These are phyloP conservation scores for Raffaelea albimanens DNA, from an alignment of 2,329 filamentous ascomycete genomes.

Conservation along the genomic window DNA sequence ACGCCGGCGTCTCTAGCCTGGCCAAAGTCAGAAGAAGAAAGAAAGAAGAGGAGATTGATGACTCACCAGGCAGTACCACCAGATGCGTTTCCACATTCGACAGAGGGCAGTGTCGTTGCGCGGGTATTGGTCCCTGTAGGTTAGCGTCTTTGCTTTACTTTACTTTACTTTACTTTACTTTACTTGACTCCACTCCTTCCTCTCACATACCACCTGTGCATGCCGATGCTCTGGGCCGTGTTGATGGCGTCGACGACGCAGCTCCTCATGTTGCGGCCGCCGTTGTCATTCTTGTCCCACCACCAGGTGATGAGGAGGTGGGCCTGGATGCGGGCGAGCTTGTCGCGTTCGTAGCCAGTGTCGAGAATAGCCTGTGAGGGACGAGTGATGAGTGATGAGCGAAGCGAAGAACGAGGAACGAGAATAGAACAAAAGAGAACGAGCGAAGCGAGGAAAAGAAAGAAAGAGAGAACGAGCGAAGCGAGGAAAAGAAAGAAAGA, in stretches of 20 bases:
- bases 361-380: too few species aligned
- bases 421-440: too few species aligned
- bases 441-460: too few species aligned
- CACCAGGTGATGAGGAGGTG: slow-evolving; percentile 11
- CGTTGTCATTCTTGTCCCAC: slow-evolving; percentile 13
- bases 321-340: slow-evolving; percentile 8
- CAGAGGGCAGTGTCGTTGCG: neutral
- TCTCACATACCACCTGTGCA: slow-evolving; percentile 11
- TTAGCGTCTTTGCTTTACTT: neutral
- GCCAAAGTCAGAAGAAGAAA: too few species aligned
- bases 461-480: too few species aligned
- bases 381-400: too few species aligned
- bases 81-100: slow-evolving; percentile 10
- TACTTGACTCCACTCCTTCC: neutral
- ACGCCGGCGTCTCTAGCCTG: slow-evolving; percentile 11
- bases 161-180: neutral
- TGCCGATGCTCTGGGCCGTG: slow-evolving; percentile 13
- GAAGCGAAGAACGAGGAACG: too few species aligned
- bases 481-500: too few species aligned
- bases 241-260: slow-evolving; percentile 11
- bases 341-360: slow-evolving; percentile 9
- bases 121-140: slow-evolving; percentile 5
- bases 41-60: too few species aligned
- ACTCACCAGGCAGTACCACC: slow-evolving; percentile 11
- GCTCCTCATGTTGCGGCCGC: slow-evolving; percentile 10